Percentiles rank a stretch among this genome's conserved stretches.
Evolutionary conservation across 1,284 basidiomycete genomes (phyloP).

Genomic region (Fomitopsis pinicola): DNA sequence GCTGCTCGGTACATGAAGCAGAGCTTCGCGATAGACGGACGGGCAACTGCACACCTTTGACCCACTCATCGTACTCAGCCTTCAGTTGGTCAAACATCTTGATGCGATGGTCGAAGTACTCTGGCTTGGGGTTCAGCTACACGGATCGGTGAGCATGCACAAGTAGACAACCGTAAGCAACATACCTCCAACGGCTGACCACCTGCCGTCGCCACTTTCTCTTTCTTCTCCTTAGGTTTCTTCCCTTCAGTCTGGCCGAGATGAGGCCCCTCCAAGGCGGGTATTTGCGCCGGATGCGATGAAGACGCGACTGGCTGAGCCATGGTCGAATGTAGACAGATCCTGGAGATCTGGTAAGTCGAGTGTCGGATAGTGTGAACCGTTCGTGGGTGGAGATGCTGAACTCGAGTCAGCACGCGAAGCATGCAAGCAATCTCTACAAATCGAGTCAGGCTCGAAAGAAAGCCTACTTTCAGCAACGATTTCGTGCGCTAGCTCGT

Average conservation of each 20-base stretch:
- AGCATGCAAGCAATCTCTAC: constrained; percentile 16
- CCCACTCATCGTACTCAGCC: constrained; percentile 78
- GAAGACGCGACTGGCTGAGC: constrained; percentile 34
- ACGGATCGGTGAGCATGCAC: constrained; percentile 6
- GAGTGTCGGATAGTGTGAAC: constrained; percentile 1
- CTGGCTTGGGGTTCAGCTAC: constrained; percentile 80
- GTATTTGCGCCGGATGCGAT: constrained; percentile 31
- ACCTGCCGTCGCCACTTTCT: constrained; percentile 39
- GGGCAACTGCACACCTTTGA: constrained; percentile 53
- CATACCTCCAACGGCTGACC: constrained; percentile 62
- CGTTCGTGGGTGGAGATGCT: constrained; percentile 11
- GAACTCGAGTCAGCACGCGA: constrained; percentile 19
- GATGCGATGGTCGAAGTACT: constrained; percentile 87
- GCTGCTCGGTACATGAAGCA: constrained; percentile 35
- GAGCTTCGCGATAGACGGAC: too few relatives aligned
- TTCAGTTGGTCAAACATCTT: constrained; percentile 90
- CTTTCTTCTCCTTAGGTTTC: constrained; percentile 50
- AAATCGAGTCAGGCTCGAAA: constrained; percentile 8
- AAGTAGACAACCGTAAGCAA: neutral
- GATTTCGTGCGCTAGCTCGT: neutral
- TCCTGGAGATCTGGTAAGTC: neutral
- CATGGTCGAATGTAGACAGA: constrained; percentile 19
- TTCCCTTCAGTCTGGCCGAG: constrained; percentile 26
- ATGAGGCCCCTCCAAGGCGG: constrained; percentile 30
- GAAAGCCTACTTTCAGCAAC: neutral